Percentiles rank a stretch among this genome's conserved stretches.
phyloP scores from a whole-genome alignment of 1,284 basidiomycete species.

The Phylloporus sp. region DNA sequence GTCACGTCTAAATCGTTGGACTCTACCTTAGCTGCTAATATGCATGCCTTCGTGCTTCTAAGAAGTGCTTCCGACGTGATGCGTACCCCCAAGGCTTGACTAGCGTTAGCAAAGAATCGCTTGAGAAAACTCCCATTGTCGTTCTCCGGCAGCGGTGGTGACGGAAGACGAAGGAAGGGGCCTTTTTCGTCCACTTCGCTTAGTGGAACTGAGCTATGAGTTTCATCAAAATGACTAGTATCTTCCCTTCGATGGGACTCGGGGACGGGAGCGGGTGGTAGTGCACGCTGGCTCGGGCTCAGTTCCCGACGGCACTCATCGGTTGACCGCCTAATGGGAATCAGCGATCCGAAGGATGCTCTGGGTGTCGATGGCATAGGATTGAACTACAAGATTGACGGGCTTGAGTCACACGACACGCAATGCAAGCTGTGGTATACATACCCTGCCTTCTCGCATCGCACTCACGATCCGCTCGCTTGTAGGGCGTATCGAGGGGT shows the following conservation, averaged over 20 bases:
- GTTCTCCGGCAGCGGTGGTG: conserved; percentile 8
- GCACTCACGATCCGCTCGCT: conserved; percentile 71
- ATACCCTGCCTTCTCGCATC: conserved; percentile 69
- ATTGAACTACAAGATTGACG: conserved; percentile 24
- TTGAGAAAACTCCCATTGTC: background rate
- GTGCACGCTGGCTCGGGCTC: conserved; percentile 18
- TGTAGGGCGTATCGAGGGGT: conserved; percentile 64
- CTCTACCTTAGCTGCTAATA: conserved; percentile 53
- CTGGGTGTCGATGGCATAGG: conserved; percentile 15
- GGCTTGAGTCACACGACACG: background rate
- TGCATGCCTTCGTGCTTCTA: conserved; percentile 43
- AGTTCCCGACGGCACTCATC: conserved; percentile 15
- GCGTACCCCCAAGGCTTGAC: conserved; percentile 12
- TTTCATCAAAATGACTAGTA: conserved; percentile 1
- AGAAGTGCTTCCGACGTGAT: conserved; percentile 26
- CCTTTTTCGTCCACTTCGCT: conserved; percentile 17
- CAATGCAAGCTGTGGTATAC: conserved; percentile 21
- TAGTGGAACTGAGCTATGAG: background rate
- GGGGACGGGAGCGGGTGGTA: conserved; percentile 22
- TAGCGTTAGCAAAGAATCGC: conserved; percentile 13
- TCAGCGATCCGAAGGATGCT: conserved; percentile 22
- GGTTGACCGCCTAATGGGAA: conserved; percentile 27
- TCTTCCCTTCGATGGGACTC: conserved; percentile 11
- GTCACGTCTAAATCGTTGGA: conserved; percentile 12
- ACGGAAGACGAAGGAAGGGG: conserved; percentile 18